Conservation (phyloP, 305 asterid genomes). For the Fraxinus baroniana region DNA sequence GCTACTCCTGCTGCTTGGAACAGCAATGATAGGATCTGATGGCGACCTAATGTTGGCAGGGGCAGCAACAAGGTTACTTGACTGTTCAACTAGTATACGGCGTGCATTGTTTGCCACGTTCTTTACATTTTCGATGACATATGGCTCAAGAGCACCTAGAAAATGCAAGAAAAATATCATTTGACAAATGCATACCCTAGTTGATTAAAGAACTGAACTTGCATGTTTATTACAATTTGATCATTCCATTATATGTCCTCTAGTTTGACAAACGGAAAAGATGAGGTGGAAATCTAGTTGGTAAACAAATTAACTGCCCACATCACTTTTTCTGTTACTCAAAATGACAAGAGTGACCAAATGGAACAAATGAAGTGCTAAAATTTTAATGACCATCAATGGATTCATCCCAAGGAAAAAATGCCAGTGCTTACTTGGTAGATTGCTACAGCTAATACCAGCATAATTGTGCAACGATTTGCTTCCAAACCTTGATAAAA, state of each 20-base stretch:
- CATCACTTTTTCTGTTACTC: not conserved
- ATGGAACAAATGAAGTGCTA: not conserved
- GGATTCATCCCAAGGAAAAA: not conserved
- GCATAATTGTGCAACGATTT: conserved; percentile 27
- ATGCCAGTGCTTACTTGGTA: conserved; percentile 36
- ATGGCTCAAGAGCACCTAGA: conserved; percentile 48
- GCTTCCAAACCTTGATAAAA: conserved; percentile 38
- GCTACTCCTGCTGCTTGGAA: conserved; percentile 67
- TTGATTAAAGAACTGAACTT: not conserved
- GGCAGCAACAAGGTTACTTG: conserved; percentile 53
- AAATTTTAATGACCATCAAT: not conserved
- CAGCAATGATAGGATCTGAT: conserved; percentile 27
- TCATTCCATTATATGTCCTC: not conserved
- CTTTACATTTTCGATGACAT: conserved; percentile 24
- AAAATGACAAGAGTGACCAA: not conserved
- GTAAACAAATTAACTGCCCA: not conserved
- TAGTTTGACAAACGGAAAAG: not conserved
- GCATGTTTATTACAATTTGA: not conserved
- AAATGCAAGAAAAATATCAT: conserved; percentile 24
- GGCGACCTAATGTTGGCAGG: conserved; percentile 38
- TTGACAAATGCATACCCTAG: conserved; percentile 11
- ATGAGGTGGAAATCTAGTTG: not conserved
- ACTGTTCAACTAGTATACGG: conserved; percentile 56
- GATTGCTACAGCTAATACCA: conserved; percentile 37
- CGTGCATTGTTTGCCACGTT: conserved; percentile 41